These are phyloP conservation scores for Cytospora schulzeri DNA, from an alignment of 2,329 filamentous ascomycete genomes.

Conservation along the genomic window DNA sequence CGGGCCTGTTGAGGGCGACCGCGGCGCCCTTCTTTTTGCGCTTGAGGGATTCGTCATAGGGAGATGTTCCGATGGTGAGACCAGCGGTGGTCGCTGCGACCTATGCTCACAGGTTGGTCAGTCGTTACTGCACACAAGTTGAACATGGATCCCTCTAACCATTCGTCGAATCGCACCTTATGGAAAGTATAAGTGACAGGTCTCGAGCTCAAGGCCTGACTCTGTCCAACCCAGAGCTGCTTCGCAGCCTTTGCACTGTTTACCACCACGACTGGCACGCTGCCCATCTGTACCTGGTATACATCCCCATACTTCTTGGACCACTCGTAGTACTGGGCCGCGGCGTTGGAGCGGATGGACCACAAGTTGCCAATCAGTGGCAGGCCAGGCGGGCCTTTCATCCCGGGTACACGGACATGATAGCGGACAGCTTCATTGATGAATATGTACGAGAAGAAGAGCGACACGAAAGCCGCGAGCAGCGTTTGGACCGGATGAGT, in stretches of 20 bases:
- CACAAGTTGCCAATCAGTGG: slow-evolving; percentile 58
- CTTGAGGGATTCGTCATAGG: slow-evolving; percentile 70
- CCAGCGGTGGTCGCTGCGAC: slow-evolving; percentile 41
- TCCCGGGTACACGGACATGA: slow-evolving; percentile 46
- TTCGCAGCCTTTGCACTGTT: slow-evolving; percentile 68
- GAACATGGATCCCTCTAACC: rapidly evolving
- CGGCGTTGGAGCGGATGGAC: slow-evolving; percentile 57
- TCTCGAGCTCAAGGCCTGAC: slow-evolving; percentile 65
- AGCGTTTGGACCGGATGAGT: slow-evolving; percentile 6
- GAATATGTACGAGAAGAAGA: slow-evolving; percentile 48
- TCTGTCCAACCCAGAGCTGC: slow-evolving; percentile 66
- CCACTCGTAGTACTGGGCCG: slow-evolving; percentile 52
- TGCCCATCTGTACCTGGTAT: slow-evolving; percentile 40
- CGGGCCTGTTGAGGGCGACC: slow-evolving; percentile 65
- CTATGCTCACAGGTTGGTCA: not conserved
- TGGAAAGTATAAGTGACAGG: slow-evolving; percentile 66
- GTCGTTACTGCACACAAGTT: not conserved
- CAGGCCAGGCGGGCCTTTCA: slow-evolving; percentile 52
- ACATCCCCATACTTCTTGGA: slow-evolving; percentile 36
- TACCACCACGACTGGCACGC: slow-evolving; percentile 64
- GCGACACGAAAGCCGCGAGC: not conserved
- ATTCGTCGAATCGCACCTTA: slow-evolving; percentile 45
- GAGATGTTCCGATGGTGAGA: slow-evolving; percentile 62
- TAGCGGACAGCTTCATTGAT: slow-evolving; percentile 52
- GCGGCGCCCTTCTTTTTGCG: slow-evolving; percentile 66